Conservation (phyloP, 2,329 filamentous ascomycete species). For the Monilinia vaccinii-corymbosi region DNA sequence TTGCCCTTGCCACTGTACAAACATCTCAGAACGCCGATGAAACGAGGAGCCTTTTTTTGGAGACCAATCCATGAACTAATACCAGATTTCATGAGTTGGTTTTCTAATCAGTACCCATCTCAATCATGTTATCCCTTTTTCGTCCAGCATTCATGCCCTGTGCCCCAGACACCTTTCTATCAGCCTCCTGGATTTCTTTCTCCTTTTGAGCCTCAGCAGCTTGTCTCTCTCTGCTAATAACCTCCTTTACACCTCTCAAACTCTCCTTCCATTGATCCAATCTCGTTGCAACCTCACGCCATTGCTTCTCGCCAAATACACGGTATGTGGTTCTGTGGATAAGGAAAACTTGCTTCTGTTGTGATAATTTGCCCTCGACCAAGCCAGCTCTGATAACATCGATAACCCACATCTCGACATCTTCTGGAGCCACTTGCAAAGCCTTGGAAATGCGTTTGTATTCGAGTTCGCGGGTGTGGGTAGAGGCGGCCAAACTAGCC, state of each 20-base stretch:
- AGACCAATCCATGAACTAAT: constrained; percentile 6
- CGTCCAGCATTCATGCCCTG: constrained; percentile 33
- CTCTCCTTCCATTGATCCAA: constrained; percentile 87
- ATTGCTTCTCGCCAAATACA: constrained; percentile 96
- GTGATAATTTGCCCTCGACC: constrained; percentile 92
- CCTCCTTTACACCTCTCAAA: constrained; percentile 66
- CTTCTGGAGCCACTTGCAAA: constrained; percentile 70
- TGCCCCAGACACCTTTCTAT: constrained; percentile 45
- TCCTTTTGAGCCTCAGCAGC: constrained; percentile 70
- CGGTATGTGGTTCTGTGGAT: constrained; percentile 95
- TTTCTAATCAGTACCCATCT: constrained; percentile 30
- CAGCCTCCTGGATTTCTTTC: constrained; percentile 62
- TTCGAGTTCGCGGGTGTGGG: constrained; percentile 76
- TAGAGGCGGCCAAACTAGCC: constrained; percentile 76
- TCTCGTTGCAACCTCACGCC: constrained; percentile 84
- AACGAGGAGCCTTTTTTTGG: constrained; percentile 14
- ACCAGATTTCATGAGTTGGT: constrained; percentile 1
- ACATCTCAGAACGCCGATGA: constrained; percentile 23
- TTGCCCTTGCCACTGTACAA: constrained; percentile 21
- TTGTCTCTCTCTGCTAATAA: constrained; percentile 73
- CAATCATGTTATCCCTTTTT: constrained; percentile 34
- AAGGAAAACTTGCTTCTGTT: constrained; percentile 85
- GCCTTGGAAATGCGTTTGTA: constrained; percentile 79
- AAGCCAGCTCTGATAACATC: constrained; percentile 94
- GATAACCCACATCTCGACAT: constrained; percentile 98